A percentile compares a stretch with the other conserved stretches of the same genome.
phyloP scores from a whole-genome alignment of 2,329 filamentous ascomycete genomes.

The Diaporthe aspalathi region DNA sequence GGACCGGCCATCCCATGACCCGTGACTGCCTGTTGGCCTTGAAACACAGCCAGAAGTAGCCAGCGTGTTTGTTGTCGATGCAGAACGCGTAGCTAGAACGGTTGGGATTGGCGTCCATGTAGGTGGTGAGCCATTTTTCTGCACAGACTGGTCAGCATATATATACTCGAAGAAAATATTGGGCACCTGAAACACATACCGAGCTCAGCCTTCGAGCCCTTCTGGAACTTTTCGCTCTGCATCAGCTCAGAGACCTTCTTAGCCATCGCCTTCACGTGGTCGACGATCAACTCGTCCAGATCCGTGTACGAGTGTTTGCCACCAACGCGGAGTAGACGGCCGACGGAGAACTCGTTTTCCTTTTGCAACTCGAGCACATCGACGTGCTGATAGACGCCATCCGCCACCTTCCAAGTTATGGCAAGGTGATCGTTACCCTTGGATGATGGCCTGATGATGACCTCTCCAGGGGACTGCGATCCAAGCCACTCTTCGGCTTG shows the following conservation, averaged over 20 bases:
- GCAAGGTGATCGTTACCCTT: conserved; percentile 96
- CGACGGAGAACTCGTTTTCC: conserved; percentile 95
- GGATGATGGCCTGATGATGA: conserved; percentile 94
- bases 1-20: conserved; percentile 84
- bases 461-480: conserved; percentile 85
- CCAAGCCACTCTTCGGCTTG: conserved; percentile 95
- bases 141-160: conserved; percentile 43
- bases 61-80: conserved; percentile 89
- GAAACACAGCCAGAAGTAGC: conserved; percentile 97
- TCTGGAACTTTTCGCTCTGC: conserved; percentile 93
- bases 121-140: conserved; percentile 97
- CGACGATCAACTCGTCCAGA: conserved; percentile 96
- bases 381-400: conserved; percentile 96
- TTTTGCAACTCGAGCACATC: conserved; percentile 98
- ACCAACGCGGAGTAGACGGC: conserved; percentile 84
- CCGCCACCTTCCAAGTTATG: conserved; percentile 97
- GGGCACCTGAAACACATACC: conserved; percentile 69
- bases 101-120: conserved; percentile 94
- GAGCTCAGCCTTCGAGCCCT: conserved; percentile 80
- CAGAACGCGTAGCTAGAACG: conserved; percentile 96
- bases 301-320: conserved; percentile 94
- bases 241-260: conserved; percentile 98
- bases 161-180: not conserved
- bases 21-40: conserved; percentile 83
- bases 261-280: conserved; percentile 97